Evolutionary conservation across 2,329 filamentous ascomycete genomes (phyloP).

Genomic region (Diaporthe sp.): DNA sequence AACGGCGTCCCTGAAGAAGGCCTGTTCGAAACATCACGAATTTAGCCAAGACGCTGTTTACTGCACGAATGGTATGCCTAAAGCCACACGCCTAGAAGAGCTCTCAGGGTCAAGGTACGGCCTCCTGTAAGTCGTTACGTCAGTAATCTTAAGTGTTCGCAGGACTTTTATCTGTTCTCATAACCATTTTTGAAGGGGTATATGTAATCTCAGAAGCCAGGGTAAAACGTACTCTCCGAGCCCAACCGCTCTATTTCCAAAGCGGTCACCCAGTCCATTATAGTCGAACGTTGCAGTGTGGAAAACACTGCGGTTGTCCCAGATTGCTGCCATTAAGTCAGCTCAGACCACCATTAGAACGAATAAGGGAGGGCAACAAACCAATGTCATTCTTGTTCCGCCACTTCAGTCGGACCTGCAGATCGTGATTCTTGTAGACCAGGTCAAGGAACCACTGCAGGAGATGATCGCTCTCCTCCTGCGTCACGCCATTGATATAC

Average conservation of each 20-base stretch:
- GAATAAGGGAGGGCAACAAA: conserved; percentile 39
- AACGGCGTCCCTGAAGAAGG: neutral
- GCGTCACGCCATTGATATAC: conserved; percentile 58
- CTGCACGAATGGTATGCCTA: conserved; percentile 42
- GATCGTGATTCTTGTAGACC: conserved; percentile 60
- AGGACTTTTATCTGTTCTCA: no score
- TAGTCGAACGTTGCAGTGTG: conserved; percentile 72
- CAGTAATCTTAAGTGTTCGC: neutral
- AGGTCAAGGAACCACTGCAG: conserved; percentile 56
- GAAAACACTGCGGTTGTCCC: conserved; percentile 72
- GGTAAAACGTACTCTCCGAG: conserved; percentile 56
- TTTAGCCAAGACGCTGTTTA: neutral
- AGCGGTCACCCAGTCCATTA: conserved; percentile 61
- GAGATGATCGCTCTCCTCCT: conserved; percentile 56
- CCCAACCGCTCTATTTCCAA: conserved; percentile 65
- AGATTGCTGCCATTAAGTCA: conserved; percentile 58
- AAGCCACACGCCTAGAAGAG: conserved; percentile 55
- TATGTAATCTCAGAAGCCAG: neutral
- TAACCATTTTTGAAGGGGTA: neutral
- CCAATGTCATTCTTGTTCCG: conserved; percentile 57
- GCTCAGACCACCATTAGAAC: neutral
- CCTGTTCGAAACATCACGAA: no score
- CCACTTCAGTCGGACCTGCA: conserved; percentile 63
- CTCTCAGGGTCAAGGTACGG: conserved; percentile 67
- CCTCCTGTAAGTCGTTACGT: conserved; percentile 42